These are phyloP conservation scores for Coniella lustricola DNA, from an alignment of 2,329 filamentous ascomycete species.

Conservation along the genomic window DNA sequence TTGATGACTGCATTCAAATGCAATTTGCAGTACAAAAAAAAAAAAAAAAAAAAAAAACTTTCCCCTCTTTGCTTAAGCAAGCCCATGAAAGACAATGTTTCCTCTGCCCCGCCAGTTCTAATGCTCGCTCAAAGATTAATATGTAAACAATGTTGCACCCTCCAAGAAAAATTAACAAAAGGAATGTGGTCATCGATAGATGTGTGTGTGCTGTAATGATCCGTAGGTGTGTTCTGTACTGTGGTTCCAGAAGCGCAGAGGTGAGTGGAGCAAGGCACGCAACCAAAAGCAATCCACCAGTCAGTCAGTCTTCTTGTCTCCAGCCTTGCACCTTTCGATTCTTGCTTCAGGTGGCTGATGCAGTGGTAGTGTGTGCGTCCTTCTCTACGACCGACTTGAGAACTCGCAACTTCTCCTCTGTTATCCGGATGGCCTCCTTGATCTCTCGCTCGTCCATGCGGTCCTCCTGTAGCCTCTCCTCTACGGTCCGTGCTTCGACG, in stretches of 20 bases:
- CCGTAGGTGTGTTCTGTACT: conserved; percentile 10
- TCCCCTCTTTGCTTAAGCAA: too few species aligned
- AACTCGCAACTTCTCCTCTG: conserved; percentile 73
- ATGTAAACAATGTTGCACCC: not conserved
- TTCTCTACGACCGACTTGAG: conserved; percentile 67
- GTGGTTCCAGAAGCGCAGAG: not conserved
- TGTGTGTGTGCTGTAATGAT: not conserved
- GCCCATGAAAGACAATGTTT: too few species aligned
- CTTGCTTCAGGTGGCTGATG: not conserved
- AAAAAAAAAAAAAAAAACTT: too few species aligned
- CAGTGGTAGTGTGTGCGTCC: conserved; percentile 32
- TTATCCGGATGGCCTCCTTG: conserved; percentile 73
- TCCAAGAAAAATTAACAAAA: not conserved
- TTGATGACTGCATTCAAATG: not conserved
- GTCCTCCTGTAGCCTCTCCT: conserved; percentile 52
- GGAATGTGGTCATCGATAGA: not conserved
- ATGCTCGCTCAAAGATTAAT: conserved; percentile 11
- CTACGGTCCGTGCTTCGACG: conserved; percentile 48
- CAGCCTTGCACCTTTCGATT: too few species aligned
- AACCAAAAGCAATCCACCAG: too few species aligned
- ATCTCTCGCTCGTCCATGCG: conserved; percentile 67
- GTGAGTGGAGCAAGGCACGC: too few species aligned
- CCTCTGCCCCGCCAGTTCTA: conserved; percentile 1
- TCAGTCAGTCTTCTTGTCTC: too few species aligned
- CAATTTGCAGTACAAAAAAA: not conserved